Conservation (phyloP, 148 eudicot species). For the Nepenthes mirabilis region DNA sequence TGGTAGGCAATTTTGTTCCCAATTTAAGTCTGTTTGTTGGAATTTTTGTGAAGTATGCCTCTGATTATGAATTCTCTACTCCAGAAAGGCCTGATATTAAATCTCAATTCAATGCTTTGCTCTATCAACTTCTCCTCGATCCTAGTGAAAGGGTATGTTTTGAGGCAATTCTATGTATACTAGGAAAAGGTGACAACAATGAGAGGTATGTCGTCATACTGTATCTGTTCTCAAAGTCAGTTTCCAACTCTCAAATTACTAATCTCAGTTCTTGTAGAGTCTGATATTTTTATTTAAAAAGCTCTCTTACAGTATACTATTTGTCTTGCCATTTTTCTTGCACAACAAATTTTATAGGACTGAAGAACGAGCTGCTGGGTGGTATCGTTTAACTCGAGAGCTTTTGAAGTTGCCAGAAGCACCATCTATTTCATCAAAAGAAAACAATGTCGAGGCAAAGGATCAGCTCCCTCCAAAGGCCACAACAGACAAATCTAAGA, state of each 20-base stretch:
- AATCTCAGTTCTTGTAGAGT: neutral
- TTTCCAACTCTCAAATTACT: too few species aligned
- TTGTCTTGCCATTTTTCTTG: neutral
- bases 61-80: slow-evolving; percentile 8
- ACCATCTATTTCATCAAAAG: slow-evolving; percentile 65
- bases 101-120: slow-evolving; percentile 72
- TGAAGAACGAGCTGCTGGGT: slow-evolving; percentile 96
- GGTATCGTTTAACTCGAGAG: slow-evolving; percentile 95
- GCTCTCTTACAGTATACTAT: neutral
- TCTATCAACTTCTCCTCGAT: slow-evolving; percentile 95
- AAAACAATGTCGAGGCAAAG: slow-evolving; percentile 41
- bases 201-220: slow-evolving; percentile 48
- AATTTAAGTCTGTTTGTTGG: slow-evolving; percentile 3
- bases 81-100: slow-evolving; percentile 94
- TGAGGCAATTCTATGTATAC: slow-evolving; percentile 87
- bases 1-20: slow-evolving; percentile 36
- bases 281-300: neutral
- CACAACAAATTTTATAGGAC: slow-evolving; percentile 26
- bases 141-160: slow-evolving; percentile 99
- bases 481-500: slow-evolving; percentile 69
- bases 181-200: slow-evolving; percentile 78
- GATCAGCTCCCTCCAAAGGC: slow-evolving; percentile 54
- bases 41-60: slow-evolving; percentile 6
- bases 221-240: neutral
- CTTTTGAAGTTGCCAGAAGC: slow-evolving; percentile 93